Percentiles rank a stretch among this genome's conserved stretches.
These are phyloP conservation scores for Microbotryum scabiosae DNA, from an alignment of 1,284 basidiomycete genomes.

Conservation along the genomic window DNA sequence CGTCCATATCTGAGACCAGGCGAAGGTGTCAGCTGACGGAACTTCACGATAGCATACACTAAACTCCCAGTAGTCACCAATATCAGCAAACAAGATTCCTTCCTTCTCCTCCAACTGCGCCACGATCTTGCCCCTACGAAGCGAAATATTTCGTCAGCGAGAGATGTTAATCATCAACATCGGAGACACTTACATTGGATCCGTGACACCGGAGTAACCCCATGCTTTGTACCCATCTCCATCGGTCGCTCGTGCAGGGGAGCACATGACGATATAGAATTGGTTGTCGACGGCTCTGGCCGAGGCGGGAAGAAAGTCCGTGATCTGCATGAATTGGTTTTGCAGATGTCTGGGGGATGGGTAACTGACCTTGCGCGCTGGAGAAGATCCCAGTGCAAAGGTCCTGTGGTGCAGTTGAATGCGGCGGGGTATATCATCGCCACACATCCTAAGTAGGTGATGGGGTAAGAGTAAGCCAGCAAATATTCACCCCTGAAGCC, in stretches of 20 bases:
- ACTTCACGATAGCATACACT: not conserved
- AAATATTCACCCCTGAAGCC: not conserved
- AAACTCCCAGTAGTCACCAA: conserved; percentile 56
- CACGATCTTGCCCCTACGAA: conserved; percentile 64
- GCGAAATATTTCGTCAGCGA: not conserved
- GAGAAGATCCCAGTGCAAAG: conserved; percentile 91
- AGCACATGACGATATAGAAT: conserved; percentile 90
- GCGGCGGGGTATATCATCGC: conserved; percentile 53
- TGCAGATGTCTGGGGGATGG: not conserved
- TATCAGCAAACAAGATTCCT: conserved; percentile 67
- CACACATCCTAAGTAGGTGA: not conserved
- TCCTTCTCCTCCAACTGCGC: conserved; percentile 70
- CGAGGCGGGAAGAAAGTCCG: not conserved
- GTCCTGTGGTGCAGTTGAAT: conserved; percentile 86
- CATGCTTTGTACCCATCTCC: conserved; percentile 53
- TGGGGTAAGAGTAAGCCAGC: not conserved
- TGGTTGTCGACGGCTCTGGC: conserved; percentile 89
- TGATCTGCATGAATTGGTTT: not conserved
- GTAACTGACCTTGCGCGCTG: conserved; percentile 64
- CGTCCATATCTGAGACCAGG: conserved; percentile 55
- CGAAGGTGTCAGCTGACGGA: not conserved
- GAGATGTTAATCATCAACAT: not conserved
- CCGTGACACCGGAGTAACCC: conserved; percentile 81
- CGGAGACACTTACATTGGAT: conserved; percentile 63
- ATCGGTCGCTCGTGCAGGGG: conserved; percentile 75